Conservation (phyloP, 306 rosid species). For the Heteromeles arbutifolia region DNA sequence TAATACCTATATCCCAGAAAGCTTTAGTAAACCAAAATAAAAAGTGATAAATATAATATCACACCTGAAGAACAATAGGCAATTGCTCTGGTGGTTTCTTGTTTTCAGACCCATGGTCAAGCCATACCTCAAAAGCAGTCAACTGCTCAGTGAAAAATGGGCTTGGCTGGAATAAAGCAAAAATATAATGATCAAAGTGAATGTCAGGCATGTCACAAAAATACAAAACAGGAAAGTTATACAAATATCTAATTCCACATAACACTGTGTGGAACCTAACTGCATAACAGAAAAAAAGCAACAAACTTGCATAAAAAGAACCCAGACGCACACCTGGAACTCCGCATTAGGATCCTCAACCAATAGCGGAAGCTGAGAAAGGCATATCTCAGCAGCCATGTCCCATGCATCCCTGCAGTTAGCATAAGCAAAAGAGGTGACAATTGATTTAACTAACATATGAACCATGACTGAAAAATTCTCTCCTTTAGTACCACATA, state of each 20-base stretch:
- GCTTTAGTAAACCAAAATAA: conserved; percentile 26
- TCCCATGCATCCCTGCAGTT: conserved; percentile 99
- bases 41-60: conserved; percentile 11
- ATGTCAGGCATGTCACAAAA: not conserved
- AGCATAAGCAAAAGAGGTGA: conserved; percentile 10
- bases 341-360: conserved; percentile 77
- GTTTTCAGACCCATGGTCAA: conserved; percentile 92
- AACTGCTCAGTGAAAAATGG: conserved; percentile 95
- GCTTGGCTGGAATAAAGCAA: conserved; percentile 59
- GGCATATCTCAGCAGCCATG: conserved; percentile 99
- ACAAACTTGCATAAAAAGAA: not conserved
- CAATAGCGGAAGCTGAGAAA: conserved; percentile 90
- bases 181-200: not conserved
- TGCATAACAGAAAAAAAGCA: not conserved
- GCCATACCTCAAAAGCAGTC: conserved; percentile 99
- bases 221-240: not conserved
- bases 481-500: conserved; percentile 69
- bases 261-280: not conserved
- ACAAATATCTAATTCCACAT: not conserved
- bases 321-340: conserved; percentile 56
- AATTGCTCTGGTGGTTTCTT: conserved; percentile 99
- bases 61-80: conserved; percentile 98
- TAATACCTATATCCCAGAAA: conserved; percentile 13
- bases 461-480: conserved; percentile 16
- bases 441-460: conserved; percentile 7